Evolutionary conservation across 202 grass and related monocot species (phyloP).

Genomic region (Bolboschoenoplectus hybrid): DNA sequence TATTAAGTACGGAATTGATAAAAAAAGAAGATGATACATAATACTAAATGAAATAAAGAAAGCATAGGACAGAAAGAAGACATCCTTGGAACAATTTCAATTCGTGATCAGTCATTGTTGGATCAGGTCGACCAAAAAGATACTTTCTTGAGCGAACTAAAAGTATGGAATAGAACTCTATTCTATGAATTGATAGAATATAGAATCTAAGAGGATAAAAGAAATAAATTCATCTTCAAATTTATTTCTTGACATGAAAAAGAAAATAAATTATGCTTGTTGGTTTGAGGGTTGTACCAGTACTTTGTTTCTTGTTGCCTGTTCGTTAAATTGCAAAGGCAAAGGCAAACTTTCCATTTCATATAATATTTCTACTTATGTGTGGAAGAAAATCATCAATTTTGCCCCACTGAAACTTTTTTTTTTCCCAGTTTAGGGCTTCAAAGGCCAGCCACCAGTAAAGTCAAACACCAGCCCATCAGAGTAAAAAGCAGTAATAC

Average conservation of each 20-base stretch:
- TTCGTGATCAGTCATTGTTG: background rate
- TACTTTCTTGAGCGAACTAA: background rate
- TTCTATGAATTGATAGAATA: too few relatives aligned
- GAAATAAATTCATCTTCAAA: too few relatives aligned
- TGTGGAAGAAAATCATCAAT: background rate
- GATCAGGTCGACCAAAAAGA: background rate
- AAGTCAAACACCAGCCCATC: constrained; percentile 15
- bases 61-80: background rate
- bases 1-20: too few relatives aligned
- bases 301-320: background rate
- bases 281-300: background rate
- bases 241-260: too few relatives aligned
- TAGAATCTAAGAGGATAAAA: too few relatives aligned
- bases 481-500: constrained; percentile 67
- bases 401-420: constrained; percentile 12
- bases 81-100: background rate
- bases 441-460: constrained; percentile 34
- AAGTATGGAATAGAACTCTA: too few relatives aligned
- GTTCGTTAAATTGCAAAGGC: background rate
- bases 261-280: background rate
- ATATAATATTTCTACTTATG: background rate
- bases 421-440: constrained; percentile 50
- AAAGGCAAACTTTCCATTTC: background rate
- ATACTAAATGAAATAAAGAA: too few relatives aligned
- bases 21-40: too few relatives aligned